These are phyloP conservation scores for Chlamydomonas sphaeroides DNA, from an alignment of 139 green algal genomes.

Conservation along the genomic window DNA sequence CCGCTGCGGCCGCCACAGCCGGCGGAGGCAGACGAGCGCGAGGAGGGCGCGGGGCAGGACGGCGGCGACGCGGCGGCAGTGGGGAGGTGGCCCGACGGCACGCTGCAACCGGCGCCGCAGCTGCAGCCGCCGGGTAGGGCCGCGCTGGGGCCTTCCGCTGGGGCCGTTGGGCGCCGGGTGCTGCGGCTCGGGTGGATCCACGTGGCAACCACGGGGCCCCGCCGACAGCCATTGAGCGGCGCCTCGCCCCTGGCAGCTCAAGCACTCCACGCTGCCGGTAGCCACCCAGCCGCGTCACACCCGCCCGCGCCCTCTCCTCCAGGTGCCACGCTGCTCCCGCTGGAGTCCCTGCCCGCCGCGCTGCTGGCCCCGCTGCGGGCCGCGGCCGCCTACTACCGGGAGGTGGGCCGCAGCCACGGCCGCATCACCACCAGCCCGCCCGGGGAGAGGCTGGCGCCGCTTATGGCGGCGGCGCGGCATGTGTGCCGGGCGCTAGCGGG, in stretches of 20 bases:
- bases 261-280: no score
- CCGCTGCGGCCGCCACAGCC: background rate
- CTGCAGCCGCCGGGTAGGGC: slow-evolving; percentile 9
- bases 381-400: background rate
- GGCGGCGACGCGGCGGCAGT: no score
- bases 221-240: background rate
- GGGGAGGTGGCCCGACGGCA: background rate
- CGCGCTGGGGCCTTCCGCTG: background rate
- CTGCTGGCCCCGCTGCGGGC: slow-evolving; percentile 12
- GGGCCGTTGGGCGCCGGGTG: background rate
- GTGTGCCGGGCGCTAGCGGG: slow-evolving; percentile 25
- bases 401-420: slow-evolving; percentile 22
- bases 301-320: background rate
- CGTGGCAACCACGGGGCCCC: background rate
- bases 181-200: background rate
- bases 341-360: background rate
- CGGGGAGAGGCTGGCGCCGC: background rate
- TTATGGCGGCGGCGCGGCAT: slow-evolving; percentile 16
- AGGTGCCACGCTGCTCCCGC: slow-evolving; percentile 7
- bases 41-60: background rate
- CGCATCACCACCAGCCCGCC: slow-evolving; percentile 1
- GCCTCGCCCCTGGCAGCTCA: no score
- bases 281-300: background rate
- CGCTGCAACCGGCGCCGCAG: slow-evolving; percentile 10
- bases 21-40: background rate